Base-by-base conservation (phyloP, 108 stramenopile genomes). In the Cyclostephanos tholiformis region DNA sequence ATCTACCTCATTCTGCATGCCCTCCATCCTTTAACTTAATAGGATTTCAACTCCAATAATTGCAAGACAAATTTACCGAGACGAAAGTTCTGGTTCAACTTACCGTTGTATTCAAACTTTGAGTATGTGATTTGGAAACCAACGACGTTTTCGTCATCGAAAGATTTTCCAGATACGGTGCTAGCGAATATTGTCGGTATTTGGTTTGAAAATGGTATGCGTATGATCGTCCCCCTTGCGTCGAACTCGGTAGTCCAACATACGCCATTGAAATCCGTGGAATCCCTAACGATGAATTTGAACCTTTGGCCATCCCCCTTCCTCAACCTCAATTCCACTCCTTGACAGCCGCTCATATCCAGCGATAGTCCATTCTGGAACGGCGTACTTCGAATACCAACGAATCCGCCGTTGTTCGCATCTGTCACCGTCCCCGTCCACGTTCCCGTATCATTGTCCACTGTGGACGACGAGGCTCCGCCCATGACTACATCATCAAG, bases 401-500 rank as follows among this genome's bases (percentile, higher is more conserved):
- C 82, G 65, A 94, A 94, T 44, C 92, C 92, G 52, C 92, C 92
- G 67, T 85, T 94, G 73, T 94, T 94, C 20, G 90, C 85, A 60
- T 89, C 89, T 9, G 89, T 91, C 17, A 94, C 92, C 4, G 60
- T 81, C 19, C 92, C 92, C 20, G n/a, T 74, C 92, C 92, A 94
- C 52, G 68, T 80, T 44, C 92, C 92, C 14, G 86, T 86, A 12
- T 72, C 75, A 20, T 76, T 76, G 61, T 87, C 84, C 46, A 90
- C 84, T 14, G 67, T 84, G 14, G 88, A 89, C 0, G 83, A 87
- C 16, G 89, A 91, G 8, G 84, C 92, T 11, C 92, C 92, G 22
- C 92, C 92, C 90, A 94, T 94, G 35, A 94, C 89, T 1, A 93
- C 92, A 75, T 93, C 92, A 60, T 93, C 92, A 16, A 92, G 65